Evolutionary conservation across 495 filamentous ascomycete species (phyloP).

Genomic region (Tetracladium marchalianum): DNA sequence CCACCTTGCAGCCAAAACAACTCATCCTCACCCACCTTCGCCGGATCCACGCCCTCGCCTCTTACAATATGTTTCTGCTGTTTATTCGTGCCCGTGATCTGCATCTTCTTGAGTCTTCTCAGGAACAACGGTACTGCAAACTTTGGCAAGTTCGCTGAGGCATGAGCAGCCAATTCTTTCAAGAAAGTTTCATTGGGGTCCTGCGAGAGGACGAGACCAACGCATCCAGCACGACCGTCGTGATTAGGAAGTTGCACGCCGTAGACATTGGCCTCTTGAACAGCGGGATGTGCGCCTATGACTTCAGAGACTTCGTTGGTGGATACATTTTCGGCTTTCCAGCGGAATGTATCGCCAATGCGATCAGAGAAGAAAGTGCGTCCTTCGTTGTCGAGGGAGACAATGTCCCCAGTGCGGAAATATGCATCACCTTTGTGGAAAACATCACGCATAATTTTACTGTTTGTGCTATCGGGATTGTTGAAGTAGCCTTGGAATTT

Average conservation of each 20-base stretch:
- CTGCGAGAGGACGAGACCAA: slow-evolving; percentile 49
- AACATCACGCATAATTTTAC: slow-evolving; percentile 73
- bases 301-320: slow-evolving; percentile 75
- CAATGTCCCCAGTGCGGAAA: slow-evolving; percentile 79
- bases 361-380: slow-evolving; percentile 81
- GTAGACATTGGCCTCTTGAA: slow-evolving; percentile 82
- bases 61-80: slow-evolving; percentile 68
- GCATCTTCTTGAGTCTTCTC: slow-evolving; percentile 46
- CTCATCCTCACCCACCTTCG: slow-evolving; percentile 43
- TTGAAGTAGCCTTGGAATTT: slow-evolving; percentile 84
- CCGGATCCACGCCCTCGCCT: slow-evolving; percentile 63
- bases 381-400: slow-evolving; percentile 61
- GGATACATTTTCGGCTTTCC: slow-evolving; percentile 91
- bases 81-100: slow-evolving; percentile 78
- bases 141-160: slow-evolving; percentile 46
- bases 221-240: slow-evolving; percentile 82
- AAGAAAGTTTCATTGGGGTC: slow-evolving; percentile 35
- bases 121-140: slow-evolving; percentile 77
- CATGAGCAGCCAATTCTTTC: slow-evolving; percentile 49
- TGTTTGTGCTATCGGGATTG: slow-evolving; percentile 61
- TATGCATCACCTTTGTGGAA: slow-evolving; percentile 74
- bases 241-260: slow-evolving; percentile 74
- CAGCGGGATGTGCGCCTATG: slow-evolving; percentile 52
- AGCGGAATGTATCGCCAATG: slow-evolving; percentile 89
- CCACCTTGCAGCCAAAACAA: slow-evolving; percentile 61